Base-by-base conservation (phyloP, 371 early-diverging fungal genomes). In the Circinella minor region DNA sequence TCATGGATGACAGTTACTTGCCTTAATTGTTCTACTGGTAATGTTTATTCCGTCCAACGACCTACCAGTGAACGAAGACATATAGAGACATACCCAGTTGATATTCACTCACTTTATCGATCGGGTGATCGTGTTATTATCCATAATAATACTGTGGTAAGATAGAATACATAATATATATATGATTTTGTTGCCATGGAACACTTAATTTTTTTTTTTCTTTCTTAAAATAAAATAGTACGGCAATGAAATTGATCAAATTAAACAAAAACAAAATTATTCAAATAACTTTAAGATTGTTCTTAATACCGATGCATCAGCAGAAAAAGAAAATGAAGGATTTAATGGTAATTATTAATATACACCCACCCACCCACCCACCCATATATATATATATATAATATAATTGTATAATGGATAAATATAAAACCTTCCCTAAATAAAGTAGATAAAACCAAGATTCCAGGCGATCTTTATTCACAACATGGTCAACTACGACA, bases 1-100 rank as follows among this genome's bases (percentile, higher is more conserved):
- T 59, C 57, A 8, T 80, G 80, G 79, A 61, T 71, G 48, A 79
- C 79, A 8, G 67, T 83, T 7, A 64, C 67, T 39, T 83, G 83
- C 37, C 69, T 76, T 47, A 77, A 79, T 38, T 83, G 81, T 47
- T 61, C 67, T 5, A 71, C 79, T 1, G 74, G 73, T 1, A 69
- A 74, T 37, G 75, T 83, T 9, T 83, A 79, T 59, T 80, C 81
- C 9, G 60, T 83, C 17, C 65, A 67, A 57, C 17, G 67, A 61
- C 49, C 47, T 48, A 13, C 71, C 20, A 20, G 17, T 9, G 34
- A 55, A 13, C 34, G 62, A 4, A 51, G 34, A 17, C 47, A 55
- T 18, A 69, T 48, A 14, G 60, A n/a, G n/a, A 20, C 39, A 7
- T 72, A 74, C 39, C 70, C 73, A 18, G 59, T 67, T 3, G 70